Base-by-base conservation (phyloP, 2,329 filamentous ascomycete genomes). In the Aureobasidium mangrovei region DNA sequence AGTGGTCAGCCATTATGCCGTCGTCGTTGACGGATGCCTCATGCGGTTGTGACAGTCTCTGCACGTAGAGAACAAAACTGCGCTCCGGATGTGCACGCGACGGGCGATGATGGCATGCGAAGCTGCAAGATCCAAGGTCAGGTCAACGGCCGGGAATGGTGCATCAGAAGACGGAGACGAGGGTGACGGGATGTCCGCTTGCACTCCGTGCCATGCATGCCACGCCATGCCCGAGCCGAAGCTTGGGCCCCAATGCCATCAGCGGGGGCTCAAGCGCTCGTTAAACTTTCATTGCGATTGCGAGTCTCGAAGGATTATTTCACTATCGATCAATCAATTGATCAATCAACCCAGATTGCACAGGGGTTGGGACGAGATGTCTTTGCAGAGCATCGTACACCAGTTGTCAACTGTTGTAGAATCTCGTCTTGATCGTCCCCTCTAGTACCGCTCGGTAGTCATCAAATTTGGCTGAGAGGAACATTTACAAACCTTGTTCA, bases 1-100 rank as follows among this genome's bases (percentile, higher is more conserved):
- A 53, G 44, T 59, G 55, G 40, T 53, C 49, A 43, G 49, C 49
- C 49, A 53, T 53, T 43, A 53, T 53, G 49, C 40, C 49, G 49
- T 53, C 7, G 40, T 36, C 26, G 39, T 10, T 29, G 31, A 26
- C 29, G n/a, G 4, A 29, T 24, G n/a, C 49, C 32, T 53, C 49
- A 53, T 53, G 49, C 49, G 40, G 49, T 36, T 43, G 29, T 51
- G 47, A 28, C 7, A 33, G 6, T 28, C 35, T 39, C 35, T 7
- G 9, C 7, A 18, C 8, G 35, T 27, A 38, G 28, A 33, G n/a
- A 35, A 40, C 35, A 36, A 49, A n/a, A 24, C 8, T n/a, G 7
- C 8, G 35, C 1, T 31, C 27, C 26, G 31, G 28, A 12, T 26
- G 3, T 32, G 18, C 6, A 27, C 27, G 46, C 46, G 35, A 49